Evolutionary conservation across 1,284 basidiomycete genomes (phyloP).

Genomic region (Ceratobasidium sp.): DNA sequence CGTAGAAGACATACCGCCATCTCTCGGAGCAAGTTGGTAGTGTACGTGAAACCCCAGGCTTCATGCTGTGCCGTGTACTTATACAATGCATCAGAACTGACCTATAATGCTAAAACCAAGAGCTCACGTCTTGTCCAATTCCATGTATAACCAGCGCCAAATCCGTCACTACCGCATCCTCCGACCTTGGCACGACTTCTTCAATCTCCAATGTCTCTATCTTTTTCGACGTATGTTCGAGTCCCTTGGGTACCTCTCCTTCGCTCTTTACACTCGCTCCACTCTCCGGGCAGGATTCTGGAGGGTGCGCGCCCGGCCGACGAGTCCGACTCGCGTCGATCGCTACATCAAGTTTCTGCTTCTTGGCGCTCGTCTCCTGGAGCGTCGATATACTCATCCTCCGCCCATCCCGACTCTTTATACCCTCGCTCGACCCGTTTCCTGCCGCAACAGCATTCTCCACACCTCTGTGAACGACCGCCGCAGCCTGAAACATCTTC

Average conservation of each 20-base stretch:
- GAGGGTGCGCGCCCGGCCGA: slow-evolving; percentile 26
- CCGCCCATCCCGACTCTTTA: slow-evolving; percentile 8
- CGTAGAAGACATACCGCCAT: slow-evolving; percentile 55
- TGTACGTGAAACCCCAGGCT: slow-evolving; percentile 64
- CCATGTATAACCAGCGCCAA: slow-evolving; percentile 63
- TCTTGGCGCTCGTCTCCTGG: slow-evolving; percentile 19
- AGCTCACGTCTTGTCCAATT: slow-evolving; percentile 58
- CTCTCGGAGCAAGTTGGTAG: slow-evolving; percentile 61
- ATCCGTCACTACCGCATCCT: slow-evolving; percentile 60
- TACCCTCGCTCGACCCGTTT: background rate
- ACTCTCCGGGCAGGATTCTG: slow-evolving; percentile 10
- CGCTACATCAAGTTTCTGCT: slow-evolving; percentile 28
- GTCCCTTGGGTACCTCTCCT: slow-evolving; percentile 6
- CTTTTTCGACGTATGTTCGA: slow-evolving; percentile 18
- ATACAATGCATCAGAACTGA: background rate
- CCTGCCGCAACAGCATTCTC: slow-evolving; percentile 55
- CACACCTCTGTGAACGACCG: slow-evolving; percentile 61
- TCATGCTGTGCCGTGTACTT: slow-evolving; percentile 62
- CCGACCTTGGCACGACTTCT: slow-evolving; percentile 37
- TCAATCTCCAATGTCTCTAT: slow-evolving; percentile 23
- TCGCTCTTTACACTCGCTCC: slow-evolving; percentile 34
- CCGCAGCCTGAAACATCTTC: slow-evolving; percentile 54
- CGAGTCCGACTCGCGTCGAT: slow-evolving; percentile 42
- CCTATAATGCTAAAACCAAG: slow-evolving; percentile 5
- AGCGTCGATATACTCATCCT: slow-evolving; percentile 22